Conservation (phyloP, 345 rosid genomes). For the Psidium friedrichsthalianum region DNA sequence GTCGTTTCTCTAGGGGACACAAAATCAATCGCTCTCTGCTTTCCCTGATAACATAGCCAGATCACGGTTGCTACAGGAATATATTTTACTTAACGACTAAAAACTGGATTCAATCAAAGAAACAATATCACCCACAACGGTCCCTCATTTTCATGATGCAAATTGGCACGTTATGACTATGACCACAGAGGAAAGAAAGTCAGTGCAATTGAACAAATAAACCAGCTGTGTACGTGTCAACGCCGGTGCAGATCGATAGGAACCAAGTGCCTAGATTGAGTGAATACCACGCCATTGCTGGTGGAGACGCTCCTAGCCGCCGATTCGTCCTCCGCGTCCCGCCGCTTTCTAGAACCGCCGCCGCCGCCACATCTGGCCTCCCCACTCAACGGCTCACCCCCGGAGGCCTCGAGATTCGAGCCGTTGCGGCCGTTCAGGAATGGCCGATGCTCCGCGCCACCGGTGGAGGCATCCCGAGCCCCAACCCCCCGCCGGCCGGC, state of each 20-base stretch:
- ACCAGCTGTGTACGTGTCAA: not conserved
- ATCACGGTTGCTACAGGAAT: not conserved
- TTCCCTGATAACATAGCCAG: not conserved
- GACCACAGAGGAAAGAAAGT: not conserved
- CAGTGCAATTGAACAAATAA: not conserved
- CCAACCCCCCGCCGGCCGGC: conserved; percentile 11
- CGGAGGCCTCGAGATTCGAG: conserved; percentile 16
- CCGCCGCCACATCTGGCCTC: conserved; percentile 23
- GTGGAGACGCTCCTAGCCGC: conserved; percentile 27
- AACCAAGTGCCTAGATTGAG: not conserved
- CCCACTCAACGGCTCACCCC: conserved; percentile 27
- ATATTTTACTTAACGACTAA: not conserved
- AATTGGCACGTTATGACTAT: not conserved
- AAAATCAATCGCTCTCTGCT: not conserved
- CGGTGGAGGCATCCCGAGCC: conserved; percentile 15
- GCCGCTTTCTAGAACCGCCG: conserved; percentile 42
- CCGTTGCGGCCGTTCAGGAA: not conserved
- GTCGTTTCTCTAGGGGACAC: not conserved
- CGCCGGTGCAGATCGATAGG: not conserved
- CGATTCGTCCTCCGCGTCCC: conserved; percentile 38
- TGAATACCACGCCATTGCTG: conserved; percentile 20
- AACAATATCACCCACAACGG: not conserved
- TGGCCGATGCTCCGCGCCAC: conserved; percentile 3
- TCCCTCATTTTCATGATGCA: not conserved
- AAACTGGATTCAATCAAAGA: not conserved